phyloP scores from a whole-genome alignment of 306 rosid species.

The Aeschynomene evenia region DNA sequence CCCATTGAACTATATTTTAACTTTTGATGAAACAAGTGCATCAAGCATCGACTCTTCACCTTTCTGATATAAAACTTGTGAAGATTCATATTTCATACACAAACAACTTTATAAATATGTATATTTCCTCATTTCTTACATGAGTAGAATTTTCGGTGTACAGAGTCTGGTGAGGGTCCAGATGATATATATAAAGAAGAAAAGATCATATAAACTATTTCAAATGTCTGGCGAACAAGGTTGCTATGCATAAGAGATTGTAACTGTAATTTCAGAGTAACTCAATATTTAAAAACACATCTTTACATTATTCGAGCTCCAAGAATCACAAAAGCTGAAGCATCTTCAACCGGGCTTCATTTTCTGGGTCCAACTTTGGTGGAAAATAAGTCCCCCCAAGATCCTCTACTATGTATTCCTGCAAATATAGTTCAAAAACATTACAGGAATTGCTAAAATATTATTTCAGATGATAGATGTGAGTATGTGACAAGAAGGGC shows the following conservation, averaged over 20 bases:
- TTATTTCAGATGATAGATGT: background rate
- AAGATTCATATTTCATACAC: too few species aligned
- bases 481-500: background rate
- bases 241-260: conserved; percentile 20
- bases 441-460: background rate
- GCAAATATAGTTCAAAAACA: conserved; percentile 28
- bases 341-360: conserved; percentile 92
- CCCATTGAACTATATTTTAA: too few species aligned
- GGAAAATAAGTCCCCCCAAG: conserved; percentile 75
- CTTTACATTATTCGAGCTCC: conserved; percentile 27
- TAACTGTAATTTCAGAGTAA: conserved; percentile 8
- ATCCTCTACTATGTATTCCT: conserved; percentile 97
- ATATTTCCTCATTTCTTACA: conserved; percentile 9
- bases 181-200: too few species aligned
- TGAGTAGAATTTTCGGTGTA: conserved; percentile 22
- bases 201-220: conserved; percentile 15
- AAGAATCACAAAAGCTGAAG: conserved; percentile 65
- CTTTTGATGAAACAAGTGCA: too few species aligned
- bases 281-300: conserved; percentile 3
- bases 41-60: too few species aligned
- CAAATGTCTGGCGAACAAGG: conserved; percentile 30
- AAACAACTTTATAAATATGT: too few species aligned
- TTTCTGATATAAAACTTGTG: too few species aligned
- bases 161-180: conserved; percentile 25
- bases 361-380: conserved; percentile 87